Percentiles rank a stretch among this genome's conserved stretches.
These are phyloP conservation scores for Lolium multiflorum DNA, from an alignment of 176 grass and related monocot genomes.

Conservation along the genomic window DNA sequence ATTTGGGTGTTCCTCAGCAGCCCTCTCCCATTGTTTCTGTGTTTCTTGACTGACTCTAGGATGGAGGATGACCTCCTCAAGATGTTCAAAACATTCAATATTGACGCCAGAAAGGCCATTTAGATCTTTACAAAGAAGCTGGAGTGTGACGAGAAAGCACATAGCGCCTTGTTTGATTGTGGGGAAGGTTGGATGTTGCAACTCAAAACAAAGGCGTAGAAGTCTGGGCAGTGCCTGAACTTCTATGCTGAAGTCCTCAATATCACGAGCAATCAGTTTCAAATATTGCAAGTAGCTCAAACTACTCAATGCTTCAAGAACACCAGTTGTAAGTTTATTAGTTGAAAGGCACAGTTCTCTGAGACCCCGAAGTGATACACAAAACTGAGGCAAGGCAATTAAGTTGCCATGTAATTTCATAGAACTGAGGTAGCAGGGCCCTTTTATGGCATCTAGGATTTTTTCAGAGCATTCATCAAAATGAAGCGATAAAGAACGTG, in stretches of 20 bases:
- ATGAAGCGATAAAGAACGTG: conserved; percentile 26
- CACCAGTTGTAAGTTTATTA: neutral
- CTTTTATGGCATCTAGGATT: neutral
- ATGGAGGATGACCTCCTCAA: conserved; percentile 34
- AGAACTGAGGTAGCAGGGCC: conserved; percentile 32
- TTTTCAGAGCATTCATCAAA: neutral
- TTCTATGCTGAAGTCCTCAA: conserved; percentile 19
- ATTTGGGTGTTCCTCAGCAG: conserved; percentile 24
- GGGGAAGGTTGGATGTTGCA: conserved; percentile 13
- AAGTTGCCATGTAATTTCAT: conserved; percentile 25
- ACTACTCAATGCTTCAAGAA: conserved; percentile 25
- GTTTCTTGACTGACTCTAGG: neutral
- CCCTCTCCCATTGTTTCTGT: neutral
- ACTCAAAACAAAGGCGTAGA: conserved; percentile 19
- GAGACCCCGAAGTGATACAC: conserved; percentile 5
- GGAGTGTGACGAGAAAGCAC: conserved; percentile 16
- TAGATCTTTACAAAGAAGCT: conserved; percentile 35
- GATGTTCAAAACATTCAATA: neutral
- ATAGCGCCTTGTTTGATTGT: conserved; percentile 20
- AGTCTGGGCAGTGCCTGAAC: conserved; percentile 22
- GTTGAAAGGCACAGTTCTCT: conserved; percentile 33
- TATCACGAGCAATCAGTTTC: conserved; percentile 12
- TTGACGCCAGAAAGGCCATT: neutral
- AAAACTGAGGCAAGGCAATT: conserved; percentile 3
- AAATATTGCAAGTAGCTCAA: conserved; percentile 21